Evolutionary conservation across 2,329 filamentous ascomycete species (phyloP), one percentile per base, ranked within the genome.

Genomic region (Chrysoporthe puriensis): DNA sequence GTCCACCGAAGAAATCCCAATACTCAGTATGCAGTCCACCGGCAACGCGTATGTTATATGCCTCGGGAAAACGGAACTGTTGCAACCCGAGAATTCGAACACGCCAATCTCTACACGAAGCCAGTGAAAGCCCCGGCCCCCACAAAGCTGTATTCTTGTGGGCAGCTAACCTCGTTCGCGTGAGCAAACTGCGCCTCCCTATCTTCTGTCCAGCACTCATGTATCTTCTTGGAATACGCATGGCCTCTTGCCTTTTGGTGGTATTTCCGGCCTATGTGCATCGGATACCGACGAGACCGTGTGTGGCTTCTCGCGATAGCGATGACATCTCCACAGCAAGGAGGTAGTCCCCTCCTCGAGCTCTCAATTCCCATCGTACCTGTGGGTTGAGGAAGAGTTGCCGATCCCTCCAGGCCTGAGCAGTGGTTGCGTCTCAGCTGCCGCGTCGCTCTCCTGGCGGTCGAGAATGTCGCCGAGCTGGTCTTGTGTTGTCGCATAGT

Each of bases 361-460:
- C n/a, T n/a, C 59, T 65, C 44, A 65, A 40, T 65, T 32, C 4
- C 50, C 63, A 52, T 65, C 54, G 26, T 59, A 59, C 21, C 63
- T 48, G 34, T 50, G 63, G 34, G 32, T 64, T 9, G 36, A 43
- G 11, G 62, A 64, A 2, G 62, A 64, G 40, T 81, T 82, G 26
- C 83, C 83, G 50, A 84, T 85, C 57, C 83, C 83, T 5, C 83
- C 84, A 0, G 83, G 82, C 50, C 77, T 80, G 56, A 86, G 76
- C 54, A 86, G 74, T 5, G 84, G 84, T 69, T 84, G 80, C 50
- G 80, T 85, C 74, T 86, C 84, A 48, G 81, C 74, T 16, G 79
- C 82, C 42, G 84, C 83, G 18, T 84, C 83, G 56, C 81, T 77
- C 65, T 85, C 84, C 71, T 86, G 84, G 26, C 83, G 80, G 68